Percentiles rank a stretch among this genome's conserved stretches.
Conservation (phyloP, 208 protist genomes). For the Crithidia bombi region DNA sequence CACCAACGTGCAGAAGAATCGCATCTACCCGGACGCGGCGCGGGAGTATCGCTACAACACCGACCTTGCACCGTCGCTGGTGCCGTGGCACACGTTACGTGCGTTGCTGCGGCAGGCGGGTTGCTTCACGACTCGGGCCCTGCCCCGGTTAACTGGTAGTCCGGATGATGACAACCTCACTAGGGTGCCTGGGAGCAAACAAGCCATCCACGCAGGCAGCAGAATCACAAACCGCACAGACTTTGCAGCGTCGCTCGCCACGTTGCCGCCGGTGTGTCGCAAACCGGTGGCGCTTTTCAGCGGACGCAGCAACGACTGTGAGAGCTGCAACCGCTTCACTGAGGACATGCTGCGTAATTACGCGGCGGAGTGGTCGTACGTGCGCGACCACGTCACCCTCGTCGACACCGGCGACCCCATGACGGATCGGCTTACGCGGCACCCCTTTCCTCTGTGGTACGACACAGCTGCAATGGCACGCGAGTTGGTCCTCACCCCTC, state of each 20-base stretch:
- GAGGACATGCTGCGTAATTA: conserved; percentile 20
- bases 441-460: conserved; percentile 34
- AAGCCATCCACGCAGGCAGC: too few relatives aligned
- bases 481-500: conserved; percentile 15
- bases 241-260: background rate
- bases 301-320: conserved; percentile 25
- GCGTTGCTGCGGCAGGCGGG: conserved; percentile 13
- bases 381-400: conserved; percentile 56
- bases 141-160: conserved; percentile 18
- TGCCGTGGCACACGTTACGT: conserved; percentile 27
- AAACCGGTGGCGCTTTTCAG: conserved; percentile 40
- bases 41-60: conserved; percentile 16
- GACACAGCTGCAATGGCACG: background rate
- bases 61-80: conserved; percentile 24
- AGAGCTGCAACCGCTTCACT: conserved; percentile 28
- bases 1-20: background rate
- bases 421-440: conserved; percentile 30
- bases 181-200: too few relatives aligned
- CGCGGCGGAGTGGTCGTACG: conserved; percentile 51
- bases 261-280: conserved; percentile 34
- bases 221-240: conserved; percentile 23
- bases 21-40: conserved; percentile 1
- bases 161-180: too few relatives aligned
- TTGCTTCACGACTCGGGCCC: conserved; percentile 27
- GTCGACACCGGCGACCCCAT: conserved; percentile 48